Percentiles rank a stretch among this genome's conserved stretches.
Evolutionary conservation across 306 rosid genomes (phyloP).

Genomic region (Quillaja saponaria): DNA sequence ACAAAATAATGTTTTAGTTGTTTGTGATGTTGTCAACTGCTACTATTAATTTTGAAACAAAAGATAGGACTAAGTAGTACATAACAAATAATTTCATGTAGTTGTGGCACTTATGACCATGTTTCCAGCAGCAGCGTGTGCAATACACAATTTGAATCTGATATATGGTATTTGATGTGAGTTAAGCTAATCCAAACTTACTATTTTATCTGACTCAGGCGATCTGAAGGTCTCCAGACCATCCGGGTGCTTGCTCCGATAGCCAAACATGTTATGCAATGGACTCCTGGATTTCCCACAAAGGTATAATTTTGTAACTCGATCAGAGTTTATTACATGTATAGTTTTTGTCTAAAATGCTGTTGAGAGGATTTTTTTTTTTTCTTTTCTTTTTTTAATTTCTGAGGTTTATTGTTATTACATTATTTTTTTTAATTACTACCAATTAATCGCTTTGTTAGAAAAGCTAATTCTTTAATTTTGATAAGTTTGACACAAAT

Average conservation of each 20-base stretch:
- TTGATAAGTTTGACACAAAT: background rate
- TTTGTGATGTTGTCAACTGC: constrained; percentile 22
- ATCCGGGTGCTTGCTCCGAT: constrained; percentile 88
- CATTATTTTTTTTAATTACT: too few species aligned
- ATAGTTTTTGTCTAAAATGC: constrained; percentile 10
- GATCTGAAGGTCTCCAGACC: constrained; percentile 86
- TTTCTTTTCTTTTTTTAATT: too few species aligned
- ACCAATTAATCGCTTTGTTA: constrained; percentile 1
- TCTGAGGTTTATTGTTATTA: too few species aligned
- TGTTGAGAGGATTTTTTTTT: background rate
- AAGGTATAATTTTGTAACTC: constrained; percentile 48
- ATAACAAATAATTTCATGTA: constrained; percentile 4
- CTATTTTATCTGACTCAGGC: too few species aligned
- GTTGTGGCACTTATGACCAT: constrained; percentile 22
- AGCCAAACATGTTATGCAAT: constrained; percentile 67
- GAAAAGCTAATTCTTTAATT: constrained; percentile 18
- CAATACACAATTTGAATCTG: too few species aligned
- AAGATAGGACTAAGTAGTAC: constrained; percentile 1
- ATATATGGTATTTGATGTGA: too few species aligned
- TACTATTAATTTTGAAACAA: constrained; percentile 18
- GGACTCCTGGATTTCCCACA: constrained; percentile 87
- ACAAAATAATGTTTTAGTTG: constrained; percentile 22
- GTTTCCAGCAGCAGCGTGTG: too few species aligned
- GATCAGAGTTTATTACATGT: too few species aligned
- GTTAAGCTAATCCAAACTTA: too few species aligned